A percentile compares a stretch with the other conserved stretches of the same genome.
These are phyloP conservation scores for Neurospora africana DNA, from an alignment of 495 filamentous ascomycete species.

Conservation along the genomic window DNA sequence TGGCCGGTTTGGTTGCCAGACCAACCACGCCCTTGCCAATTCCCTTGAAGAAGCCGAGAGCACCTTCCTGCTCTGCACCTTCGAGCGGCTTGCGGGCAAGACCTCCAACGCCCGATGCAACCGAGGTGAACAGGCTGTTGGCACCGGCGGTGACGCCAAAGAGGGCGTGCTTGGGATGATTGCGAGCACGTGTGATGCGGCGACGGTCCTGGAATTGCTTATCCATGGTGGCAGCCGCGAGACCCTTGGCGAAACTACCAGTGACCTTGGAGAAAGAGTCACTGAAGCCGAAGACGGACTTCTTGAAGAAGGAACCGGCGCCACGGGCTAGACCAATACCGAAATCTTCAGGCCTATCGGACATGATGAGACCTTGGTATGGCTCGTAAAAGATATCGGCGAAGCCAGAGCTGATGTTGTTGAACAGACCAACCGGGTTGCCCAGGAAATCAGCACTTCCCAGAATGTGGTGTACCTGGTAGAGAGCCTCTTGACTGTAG, in stretches of 20 bases:
- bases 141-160: slow-evolving; percentile 94
- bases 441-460: slow-evolving; percentile 98
- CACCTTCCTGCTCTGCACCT: slow-evolving; percentile 91
- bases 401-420: slow-evolving; percentile 93
- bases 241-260: slow-evolving; percentile 88
- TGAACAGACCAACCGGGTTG: slow-evolving; percentile 95
- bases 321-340: slow-evolving; percentile 93
- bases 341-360: slow-evolving; percentile 85
- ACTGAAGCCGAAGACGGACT: slow-evolving; percentile 91
- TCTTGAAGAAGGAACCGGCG: slow-evolving; percentile 94
- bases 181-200: slow-evolving; percentile 84
- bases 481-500: slow-evolving; percentile 91
- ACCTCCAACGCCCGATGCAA: slow-evolving; percentile 89
- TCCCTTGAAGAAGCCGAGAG: slow-evolving; percentile 90
- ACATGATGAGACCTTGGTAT: slow-evolving; percentile 95
- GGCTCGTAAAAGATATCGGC: slow-evolving; percentile 98
- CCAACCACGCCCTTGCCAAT: slow-evolving; percentile 92
- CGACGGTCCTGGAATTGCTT: slow-evolving; percentile 97
- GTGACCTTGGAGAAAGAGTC: slow-evolving; percentile 96
- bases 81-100: slow-evolving; percentile 87
- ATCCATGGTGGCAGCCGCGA: slow-evolving; percentile 89
- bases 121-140: slow-evolving; percentile 81
- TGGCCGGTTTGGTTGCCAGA: slow-evolving; percentile 88
- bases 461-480: slow-evolving; percentile 90
- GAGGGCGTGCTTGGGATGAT: slow-evolving; percentile 90